These are phyloP conservation scores for Grosmannia huntii DNA, from an alignment of 2,329 filamentous ascomycete genomes.

Conservation along the genomic window DNA sequence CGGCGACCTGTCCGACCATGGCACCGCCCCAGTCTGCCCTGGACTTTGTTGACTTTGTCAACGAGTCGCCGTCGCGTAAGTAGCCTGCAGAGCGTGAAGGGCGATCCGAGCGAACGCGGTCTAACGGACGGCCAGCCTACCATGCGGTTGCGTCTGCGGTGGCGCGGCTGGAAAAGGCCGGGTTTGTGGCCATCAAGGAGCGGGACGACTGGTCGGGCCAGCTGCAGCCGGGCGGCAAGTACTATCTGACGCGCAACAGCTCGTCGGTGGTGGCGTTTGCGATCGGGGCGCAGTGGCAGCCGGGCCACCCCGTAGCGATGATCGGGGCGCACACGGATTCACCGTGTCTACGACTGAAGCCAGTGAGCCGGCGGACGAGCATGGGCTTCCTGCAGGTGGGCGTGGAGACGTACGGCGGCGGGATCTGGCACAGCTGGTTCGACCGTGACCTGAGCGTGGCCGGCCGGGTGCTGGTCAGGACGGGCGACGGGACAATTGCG, in stretches of 20 bases:
- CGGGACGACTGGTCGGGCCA: conserved; percentile 75
- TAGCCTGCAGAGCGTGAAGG: neutral
- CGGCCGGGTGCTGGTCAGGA: conserved; percentile 68
- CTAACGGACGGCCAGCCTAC: conserved; percentile 50
- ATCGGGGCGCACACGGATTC: conserved; percentile 95
- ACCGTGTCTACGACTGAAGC: conserved; percentile 82
- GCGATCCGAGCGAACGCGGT: neutral
- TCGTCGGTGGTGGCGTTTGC: conserved; percentile 90
- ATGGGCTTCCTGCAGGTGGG: conserved; percentile 89
- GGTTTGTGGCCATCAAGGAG: conserved; percentile 82
- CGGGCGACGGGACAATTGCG: conserved; percentile 56
- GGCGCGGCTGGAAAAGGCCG: conserved; percentile 63
- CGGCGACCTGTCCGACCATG: conserved; percentile 26
- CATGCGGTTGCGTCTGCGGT: conserved; percentile 79
- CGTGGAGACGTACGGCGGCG: conserved; percentile 92
- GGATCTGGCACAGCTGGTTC: conserved; percentile 98
- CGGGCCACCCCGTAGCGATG: conserved; percentile 84
- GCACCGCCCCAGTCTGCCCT: conserved; percentile 46
- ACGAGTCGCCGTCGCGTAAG: conserved; percentile 85
- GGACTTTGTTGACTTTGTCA: conserved; percentile 88
- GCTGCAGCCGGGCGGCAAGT: conserved; percentile 79
- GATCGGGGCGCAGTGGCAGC: conserved; percentile 79
- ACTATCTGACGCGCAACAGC: conserved; percentile 88
- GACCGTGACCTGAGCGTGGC: conserved; percentile 88
- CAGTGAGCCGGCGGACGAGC: conserved; percentile 76